Evolutionary conservation across 495 filamentous ascomycete species (phyloP).

Genomic region (Tuber microsphaerosporum): DNA sequence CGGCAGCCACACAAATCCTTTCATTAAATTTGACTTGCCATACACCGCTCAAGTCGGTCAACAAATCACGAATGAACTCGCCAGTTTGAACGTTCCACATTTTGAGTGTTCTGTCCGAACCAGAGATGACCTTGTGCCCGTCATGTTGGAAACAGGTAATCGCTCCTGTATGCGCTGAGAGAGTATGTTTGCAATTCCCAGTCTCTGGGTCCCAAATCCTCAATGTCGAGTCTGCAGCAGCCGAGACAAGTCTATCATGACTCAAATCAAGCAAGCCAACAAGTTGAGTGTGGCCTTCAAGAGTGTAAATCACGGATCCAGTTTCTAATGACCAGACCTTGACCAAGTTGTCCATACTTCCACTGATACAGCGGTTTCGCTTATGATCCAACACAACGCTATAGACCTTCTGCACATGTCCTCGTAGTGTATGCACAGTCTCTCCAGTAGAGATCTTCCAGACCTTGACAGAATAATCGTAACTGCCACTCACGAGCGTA

Average conservation of each 20-base stretch:
- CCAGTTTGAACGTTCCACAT: slow-evolving; percentile 96
- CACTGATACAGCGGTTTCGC: slow-evolving; percentile 91
- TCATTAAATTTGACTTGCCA: slow-evolving; percentile 99
- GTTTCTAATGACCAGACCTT: slow-evolving; percentile 98
- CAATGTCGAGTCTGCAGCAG: slow-evolving; percentile 89
- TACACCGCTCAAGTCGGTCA: slow-evolving; percentile 91
- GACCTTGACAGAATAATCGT: slow-evolving; percentile 90
- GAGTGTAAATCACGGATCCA: slow-evolving; percentile 73
- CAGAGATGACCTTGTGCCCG: slow-evolving; percentile 90
- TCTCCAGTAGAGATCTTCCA: slow-evolving; percentile 97
- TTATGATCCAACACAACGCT: slow-evolving; percentile 91
- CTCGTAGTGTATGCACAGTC: slow-evolving; percentile 74
- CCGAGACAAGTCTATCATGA: slow-evolving; percentile 82
- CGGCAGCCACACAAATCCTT: slow-evolving; percentile 87
- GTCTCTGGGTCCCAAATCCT: slow-evolving; percentile 96
- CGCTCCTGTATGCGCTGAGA: slow-evolving; percentile 89
- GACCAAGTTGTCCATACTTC: slow-evolving; percentile 95
- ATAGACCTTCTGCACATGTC: slow-evolving; percentile 91
- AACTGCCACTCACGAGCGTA: slow-evolving; percentile 96
- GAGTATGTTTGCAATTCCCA: slow-evolving; percentile 78
- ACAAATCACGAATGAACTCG: slow-evolving; percentile 84
- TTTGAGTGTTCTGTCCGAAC: slow-evolving; percentile 90
- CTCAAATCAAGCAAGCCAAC: slow-evolving; percentile 85
- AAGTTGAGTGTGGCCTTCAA: slow-evolving; percentile 90
- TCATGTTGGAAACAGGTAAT: slow-evolving; percentile 99